phyloP scores from a whole-genome alignment of 2,329 filamentous ascomycete genomes.

The Tolypocladium capitatum region DNA sequence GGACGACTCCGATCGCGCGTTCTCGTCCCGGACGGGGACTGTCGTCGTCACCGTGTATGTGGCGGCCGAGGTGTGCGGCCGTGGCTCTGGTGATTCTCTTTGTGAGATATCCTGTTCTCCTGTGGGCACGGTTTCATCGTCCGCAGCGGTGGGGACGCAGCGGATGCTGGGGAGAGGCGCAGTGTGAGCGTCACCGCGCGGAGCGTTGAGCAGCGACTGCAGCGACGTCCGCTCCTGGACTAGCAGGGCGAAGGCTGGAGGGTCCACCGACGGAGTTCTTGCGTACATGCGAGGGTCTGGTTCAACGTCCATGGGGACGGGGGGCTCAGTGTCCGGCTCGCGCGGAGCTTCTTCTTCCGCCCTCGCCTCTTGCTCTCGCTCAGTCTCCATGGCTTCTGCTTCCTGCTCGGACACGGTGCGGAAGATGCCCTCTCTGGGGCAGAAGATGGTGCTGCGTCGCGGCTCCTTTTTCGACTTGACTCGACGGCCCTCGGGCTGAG shows the following conservation, averaged over 20 bases:
- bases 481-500: constrained; percentile 2
- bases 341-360: constrained; percentile 5
- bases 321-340: constrained; percentile 7
- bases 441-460: constrained; percentile 41
- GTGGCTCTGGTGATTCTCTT: constrained; percentile 14
- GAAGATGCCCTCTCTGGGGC: constrained; percentile 50
- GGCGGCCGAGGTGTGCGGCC: constrained; percentile 32
- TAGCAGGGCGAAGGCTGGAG: constrained; percentile 43
- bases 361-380: constrained; percentile 11
- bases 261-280: constrained; percentile 49
- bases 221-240: constrained; percentile 43
- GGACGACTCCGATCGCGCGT: constrained; percentile 21
- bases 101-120: constrained; percentile 6
- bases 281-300: constrained; percentile 30
- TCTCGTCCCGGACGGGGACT: constrained; percentile 37
- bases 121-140: constrained; percentile 5
- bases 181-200: constrained; percentile 25
- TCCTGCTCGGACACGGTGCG: constrained; percentile 44
- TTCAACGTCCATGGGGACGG: constrained; percentile 14
- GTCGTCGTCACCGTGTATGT: constrained; percentile 36
- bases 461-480: constrained; percentile 24
- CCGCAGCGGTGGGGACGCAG: constrained; percentile 24
- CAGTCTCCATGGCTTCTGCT: constrained; percentile 27
- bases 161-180: constrained; percentile 25
- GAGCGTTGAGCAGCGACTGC: constrained; percentile 46